Base-by-base conservation (phyloP, 805 yeast species). In the Zygosaccharomyces bailii region DNA sequence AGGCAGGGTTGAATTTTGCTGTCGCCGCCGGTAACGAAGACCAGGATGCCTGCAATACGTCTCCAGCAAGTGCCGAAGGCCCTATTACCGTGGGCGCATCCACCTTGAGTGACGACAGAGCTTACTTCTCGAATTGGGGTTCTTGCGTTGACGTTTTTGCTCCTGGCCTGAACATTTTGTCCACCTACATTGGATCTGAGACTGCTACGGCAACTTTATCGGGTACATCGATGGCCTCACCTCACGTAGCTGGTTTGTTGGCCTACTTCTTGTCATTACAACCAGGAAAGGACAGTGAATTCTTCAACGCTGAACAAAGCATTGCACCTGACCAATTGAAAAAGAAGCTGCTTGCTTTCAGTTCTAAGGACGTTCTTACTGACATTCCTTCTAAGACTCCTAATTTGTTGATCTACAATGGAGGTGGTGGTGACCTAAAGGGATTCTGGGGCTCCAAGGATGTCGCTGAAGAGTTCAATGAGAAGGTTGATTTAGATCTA, bases 161-260 rank as follows among this genome's bases (percentile, higher is more conserved):
- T 21, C 99, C 99, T 18, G 99, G 99, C 61, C 82, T 88, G 59
- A 84, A 87, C 65, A 80, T 91, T 49, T 73, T 84, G 54, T 87
- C 96, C 34, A 84, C 91, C 30, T 86, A 84, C 65, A 85, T 82
- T 64, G 93, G 95, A 34, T 80, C 88, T 3, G 73, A 76, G 42
- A 68, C 78, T 43, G 86, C 89, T 34, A 84, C 91, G 54, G 89
- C 93, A 35, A 79, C 86, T 31, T 73, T 86, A 64, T 85, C 96
- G 30, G 99, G 99, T 69, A 91, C 97, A 8, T 91, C 98, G 11
- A 91, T 91, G 99, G 96, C 98, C 17, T 85, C 97, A 30, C 98
- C 99, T 36, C 96, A 89, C 62, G 90, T 90, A 55, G 83, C 89
- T 48, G 99, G 99, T 56, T 75, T 91, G 65, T 79, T 89, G 60